phyloP scores from a whole-genome alignment of 371 early-diverging fungal genomes.

The Basidiobolus meristosporus region DNA sequence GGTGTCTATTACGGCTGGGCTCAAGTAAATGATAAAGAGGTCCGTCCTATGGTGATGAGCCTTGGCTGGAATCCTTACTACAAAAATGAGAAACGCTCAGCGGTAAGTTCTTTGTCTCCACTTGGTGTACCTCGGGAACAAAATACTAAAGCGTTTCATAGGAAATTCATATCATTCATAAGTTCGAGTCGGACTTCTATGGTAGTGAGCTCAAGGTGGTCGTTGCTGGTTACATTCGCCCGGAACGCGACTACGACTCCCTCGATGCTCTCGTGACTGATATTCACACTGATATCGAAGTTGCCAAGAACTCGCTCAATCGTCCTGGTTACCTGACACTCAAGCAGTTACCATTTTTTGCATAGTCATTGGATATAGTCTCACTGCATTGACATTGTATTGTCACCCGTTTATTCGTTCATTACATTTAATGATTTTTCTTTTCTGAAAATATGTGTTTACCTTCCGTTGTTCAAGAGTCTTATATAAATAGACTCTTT shows the following conservation, averaged over 20 bases:
- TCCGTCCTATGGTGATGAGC: conserved; percentile 94
- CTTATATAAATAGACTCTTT: no score
- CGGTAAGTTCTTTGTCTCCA: conserved; percentile 23
- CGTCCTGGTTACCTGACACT: conserved; percentile 22
- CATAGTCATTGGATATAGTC: neutral
- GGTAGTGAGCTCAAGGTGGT: conserved; percentile 59
- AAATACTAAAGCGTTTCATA: conserved; percentile 8
- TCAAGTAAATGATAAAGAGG: conserved; percentile 27
- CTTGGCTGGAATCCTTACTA: conserved; percentile 97
- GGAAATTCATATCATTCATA: conserved; percentile 91
- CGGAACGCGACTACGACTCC: conserved; percentile 74
- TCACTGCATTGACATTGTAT: neutral
- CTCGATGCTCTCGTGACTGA: conserved; percentile 83
- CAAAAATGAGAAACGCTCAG: conserved; percentile 87
- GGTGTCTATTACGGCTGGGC: conserved; percentile 96
- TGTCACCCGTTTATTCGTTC: neutral
- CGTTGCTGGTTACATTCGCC: conserved; percentile 75
- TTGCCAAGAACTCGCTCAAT: conserved; percentile 44
- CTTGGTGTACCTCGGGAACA: neutral
- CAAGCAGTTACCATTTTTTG: conserved; percentile 4
- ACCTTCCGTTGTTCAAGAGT: neutral
- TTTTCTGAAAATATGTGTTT: neutral
- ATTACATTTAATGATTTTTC: neutral
- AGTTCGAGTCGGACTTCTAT: conserved; percentile 79
- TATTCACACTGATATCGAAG: conserved; percentile 75